Conservation (phyloP, 352 stramenopile genomes). For the Pythium insidiosum region DNA sequence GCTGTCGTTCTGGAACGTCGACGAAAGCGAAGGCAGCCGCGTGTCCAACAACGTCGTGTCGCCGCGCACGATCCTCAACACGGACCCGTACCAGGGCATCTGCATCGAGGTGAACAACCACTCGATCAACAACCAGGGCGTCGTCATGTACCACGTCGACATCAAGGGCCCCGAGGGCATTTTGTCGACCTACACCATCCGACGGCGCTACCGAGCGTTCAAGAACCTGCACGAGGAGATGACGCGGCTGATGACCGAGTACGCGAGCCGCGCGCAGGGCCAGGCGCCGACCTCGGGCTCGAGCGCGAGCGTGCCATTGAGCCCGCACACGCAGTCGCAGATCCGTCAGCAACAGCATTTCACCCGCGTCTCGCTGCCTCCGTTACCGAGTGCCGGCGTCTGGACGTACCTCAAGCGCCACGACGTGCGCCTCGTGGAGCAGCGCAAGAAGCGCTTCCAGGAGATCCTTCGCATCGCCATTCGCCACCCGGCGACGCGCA, state of each 20-base stretch:
- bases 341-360: constrained; percentile 21
- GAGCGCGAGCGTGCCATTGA: constrained; percentile 12
- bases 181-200: constrained; percentile 82
- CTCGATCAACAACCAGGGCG: constrained; percentile 40
- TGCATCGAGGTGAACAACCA: constrained; percentile 40
- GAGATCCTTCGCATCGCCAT: constrained; percentile 77
- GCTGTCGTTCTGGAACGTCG: constrained; percentile 47
- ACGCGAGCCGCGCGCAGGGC: constrained; percentile 7
- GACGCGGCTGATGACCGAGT: constrained; percentile 35
- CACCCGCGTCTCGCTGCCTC: constrained; percentile 17
- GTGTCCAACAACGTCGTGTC: constrained; percentile 20
- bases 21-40: constrained; percentile 22
- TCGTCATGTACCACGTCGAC: constrained; percentile 86
- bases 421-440: constrained; percentile 67
- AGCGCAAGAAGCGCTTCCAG: constrained; percentile 75
- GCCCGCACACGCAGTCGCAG: constrained; percentile 18
- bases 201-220: constrained; percentile 70
- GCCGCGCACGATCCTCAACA: constrained; percentile 18
- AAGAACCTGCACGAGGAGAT: constrained; percentile 73
- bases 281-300: constrained; percentile 13
- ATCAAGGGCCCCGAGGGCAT: constrained; percentile 71
- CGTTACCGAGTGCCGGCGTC: constrained; percentile 59
- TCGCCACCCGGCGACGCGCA: constrained; percentile 60
- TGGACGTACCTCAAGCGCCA: constrained; percentile 82
- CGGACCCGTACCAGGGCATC: constrained; percentile 60